Base-by-base conservation (phyloP, 2,329 filamentous ascomycete species). In the Talaromyces atroroseus region DNA sequence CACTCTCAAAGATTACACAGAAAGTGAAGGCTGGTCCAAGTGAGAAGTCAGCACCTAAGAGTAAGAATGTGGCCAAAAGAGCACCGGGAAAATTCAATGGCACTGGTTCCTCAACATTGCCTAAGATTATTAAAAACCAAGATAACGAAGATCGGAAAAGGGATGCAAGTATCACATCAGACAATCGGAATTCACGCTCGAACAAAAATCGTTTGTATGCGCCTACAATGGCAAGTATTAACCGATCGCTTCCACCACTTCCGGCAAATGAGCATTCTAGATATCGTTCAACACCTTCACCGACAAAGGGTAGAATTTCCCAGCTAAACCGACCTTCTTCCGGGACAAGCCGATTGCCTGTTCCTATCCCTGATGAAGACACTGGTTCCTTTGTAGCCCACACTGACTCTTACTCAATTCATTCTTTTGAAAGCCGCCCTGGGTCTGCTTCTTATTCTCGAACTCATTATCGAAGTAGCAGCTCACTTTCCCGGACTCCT, bases 381-480 rank as follows among this genome's bases (percentile, higher is more conserved):
- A 63, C 71, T 38, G 73, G 76, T 40, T 73, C 74, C 2, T 71
- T 70, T 40, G 60, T 76, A 21, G 66, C 71, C 8, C 74, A 76
- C 46, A 72, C 73, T 1, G 74, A 77, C 60, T 64, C 74, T 4
- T 76, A 72, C 61, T 74, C 74, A 32, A 58, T 68, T 6, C 72
- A 67, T 34, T 65, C 71, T 36, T 56, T 61, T 26, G 69, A 72
- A 23, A 63, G 63, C 14, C 69, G 71, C 16, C 66, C 75, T 5
- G 66, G 68, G 16, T 77, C 75, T 14, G 68, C 74, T 20, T 68
- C 67, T 1, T 60, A 71, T n/a, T 62, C 69, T 40, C 67, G 72
- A 45, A 68, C 69, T 10, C 74, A 75, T 65, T 66, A 75, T 20
- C 72, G 71, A 56, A 75, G 74, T 57, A 75, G 69, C 55, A 77